Evolutionary conservation across 2,329 filamentous ascomycete species (phyloP).

Genomic region (Madurella fahalii): DNA sequence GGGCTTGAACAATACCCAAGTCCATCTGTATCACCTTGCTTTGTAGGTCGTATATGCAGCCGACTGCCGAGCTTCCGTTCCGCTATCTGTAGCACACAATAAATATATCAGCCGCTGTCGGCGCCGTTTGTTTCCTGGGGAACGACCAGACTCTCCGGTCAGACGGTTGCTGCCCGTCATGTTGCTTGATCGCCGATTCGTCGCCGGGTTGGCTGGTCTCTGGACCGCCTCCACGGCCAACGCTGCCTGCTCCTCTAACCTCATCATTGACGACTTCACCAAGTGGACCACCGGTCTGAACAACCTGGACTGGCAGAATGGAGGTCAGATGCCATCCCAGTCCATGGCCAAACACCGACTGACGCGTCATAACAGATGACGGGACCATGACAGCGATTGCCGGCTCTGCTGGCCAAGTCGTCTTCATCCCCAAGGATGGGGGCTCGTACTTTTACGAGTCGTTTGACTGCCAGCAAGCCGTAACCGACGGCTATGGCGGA

Average conservation of each 20-base stretch:
- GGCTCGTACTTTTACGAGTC: slow-evolving; percentile 52
- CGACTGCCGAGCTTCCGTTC: slow-evolving; percentile 5
- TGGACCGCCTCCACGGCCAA: slow-evolving; percentile 14
- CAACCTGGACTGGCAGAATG: slow-evolving; percentile 26
- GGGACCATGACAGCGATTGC: slow-evolving; percentile 35
- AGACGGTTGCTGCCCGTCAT: slow-evolving; percentile 14
- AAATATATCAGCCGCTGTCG: slow-evolving; percentile 8
- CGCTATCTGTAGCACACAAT: background rate
- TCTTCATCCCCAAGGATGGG: slow-evolving; percentile 44
- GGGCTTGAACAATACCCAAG: background rate
- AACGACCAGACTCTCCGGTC: background rate
- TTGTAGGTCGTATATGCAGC: slow-evolving; percentile 6
- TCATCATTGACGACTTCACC: slow-evolving; percentile 30
- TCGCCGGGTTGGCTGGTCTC: slow-evolving; percentile 22
- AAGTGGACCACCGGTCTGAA: slow-evolving; percentile 28
- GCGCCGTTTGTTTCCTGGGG: background rate
- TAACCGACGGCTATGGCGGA: slow-evolving; percentile 43
- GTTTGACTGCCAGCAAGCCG: slow-evolving; percentile 44
- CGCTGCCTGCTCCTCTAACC: slow-evolving; percentile 28
- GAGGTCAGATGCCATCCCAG: slow-evolving; percentile 22
- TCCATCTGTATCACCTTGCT: background rate
- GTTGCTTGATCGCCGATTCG: slow-evolving; percentile 21
- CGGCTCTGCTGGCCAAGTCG: slow-evolving; percentile 41
- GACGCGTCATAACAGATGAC: slow-evolving; percentile 40
- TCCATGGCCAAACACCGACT: background rate